Evolutionary conservation across 2,329 filamentous ascomycete genomes (phyloP).

Genomic region (Ophiostoma australiae): DNA sequence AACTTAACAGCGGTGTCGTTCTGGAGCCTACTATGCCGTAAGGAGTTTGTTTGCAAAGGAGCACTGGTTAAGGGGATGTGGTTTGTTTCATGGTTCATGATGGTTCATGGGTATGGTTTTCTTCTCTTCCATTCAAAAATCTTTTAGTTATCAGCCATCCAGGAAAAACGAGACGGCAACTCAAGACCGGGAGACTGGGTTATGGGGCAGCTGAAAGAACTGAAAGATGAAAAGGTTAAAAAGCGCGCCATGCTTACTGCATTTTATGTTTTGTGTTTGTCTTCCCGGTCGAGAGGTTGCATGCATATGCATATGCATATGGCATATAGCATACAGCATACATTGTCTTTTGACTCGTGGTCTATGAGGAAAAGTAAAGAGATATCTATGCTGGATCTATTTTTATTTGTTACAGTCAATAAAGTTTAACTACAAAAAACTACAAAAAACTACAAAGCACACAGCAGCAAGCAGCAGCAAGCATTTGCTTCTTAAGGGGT

Average conservation of each 20-base stretch:
- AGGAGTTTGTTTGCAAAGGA: neutral
- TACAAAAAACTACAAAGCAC: neutral
- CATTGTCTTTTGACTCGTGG: neutral
- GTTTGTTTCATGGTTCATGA: neutral
- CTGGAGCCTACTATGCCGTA: slow-evolving; percentile 28
- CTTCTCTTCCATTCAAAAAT: neutral
- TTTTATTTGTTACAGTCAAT: neutral
- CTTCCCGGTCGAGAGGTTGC: neutral
- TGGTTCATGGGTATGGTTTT: neutral
- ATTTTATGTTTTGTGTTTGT: neutral
- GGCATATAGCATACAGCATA: neutral
- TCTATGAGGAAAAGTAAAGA: slow-evolving; percentile 7
- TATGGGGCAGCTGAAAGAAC: neutral
- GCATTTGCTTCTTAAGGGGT: neutral
- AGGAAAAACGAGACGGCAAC: slow-evolving; percentile 5
- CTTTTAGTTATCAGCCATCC: slow-evolving; percentile 8
- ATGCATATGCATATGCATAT: neutral
- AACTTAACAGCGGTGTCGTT: slow-evolving; percentile 27
- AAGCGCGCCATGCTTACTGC: slow-evolving; percentile 11
- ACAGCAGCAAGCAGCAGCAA: no score
- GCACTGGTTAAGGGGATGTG: slow-evolving; percentile 10
- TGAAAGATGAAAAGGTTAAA: neutral
- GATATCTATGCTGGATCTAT: slow-evolving; percentile 2
- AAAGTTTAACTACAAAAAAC: neutral
- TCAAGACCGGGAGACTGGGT: slow-evolving; percentile 1